Base-by-base conservation (phyloP, 2,329 filamentous ascomycete genomes). In the Fusarium napiforme region DNA sequence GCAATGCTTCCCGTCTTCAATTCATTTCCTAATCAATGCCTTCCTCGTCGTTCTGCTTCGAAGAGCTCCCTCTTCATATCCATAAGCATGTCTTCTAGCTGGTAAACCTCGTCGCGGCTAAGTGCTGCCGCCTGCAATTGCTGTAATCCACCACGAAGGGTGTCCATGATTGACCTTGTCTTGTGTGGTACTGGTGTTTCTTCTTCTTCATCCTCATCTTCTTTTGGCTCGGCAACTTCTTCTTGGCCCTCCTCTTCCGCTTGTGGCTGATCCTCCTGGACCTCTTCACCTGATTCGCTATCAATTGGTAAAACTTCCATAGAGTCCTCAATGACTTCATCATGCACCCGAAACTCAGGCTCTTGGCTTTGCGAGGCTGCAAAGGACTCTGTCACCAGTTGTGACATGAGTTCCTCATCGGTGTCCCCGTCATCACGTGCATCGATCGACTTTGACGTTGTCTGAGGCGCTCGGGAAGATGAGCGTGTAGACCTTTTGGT, bases 11-110 rank as follows among this genome's bases (percentile, higher is more conserved):
- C 50, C 42, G 26, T 69, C 52, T 49, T 63, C 49, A 43, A 57
- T 52, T 66, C 60, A 71, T 61, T 50, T 46, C 61, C 72, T 37
- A 50, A 58, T 81, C 36, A 77, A 52, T 83, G 72, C 67, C 87
- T 81, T 42, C 88, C 87, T 69, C 92, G 87, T 76, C 85, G 85
- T 76, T 91, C 91, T 21, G 93, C 93, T 63, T 91, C 89, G 79
- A 93, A 93, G 58, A 95, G 86, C 80, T 93, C 90, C 71, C 89
- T 87, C 80, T 93, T 92, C 73, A 96, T 89, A 80, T 96, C 92
- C 84, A 95, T 93, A 79, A 96, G 86, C 76, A 94, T 84, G 78
- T 95, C 92, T 78, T 96, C 93, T 73, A 96, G 87, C 79, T 92
- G 87, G 67, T 91, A 87, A 60, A 94, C 89, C 69, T 93, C 90